Evolutionary conservation across 805 yeast species (phyloP).

Genomic region (Zygosaccharomyces lentus): DNA sequence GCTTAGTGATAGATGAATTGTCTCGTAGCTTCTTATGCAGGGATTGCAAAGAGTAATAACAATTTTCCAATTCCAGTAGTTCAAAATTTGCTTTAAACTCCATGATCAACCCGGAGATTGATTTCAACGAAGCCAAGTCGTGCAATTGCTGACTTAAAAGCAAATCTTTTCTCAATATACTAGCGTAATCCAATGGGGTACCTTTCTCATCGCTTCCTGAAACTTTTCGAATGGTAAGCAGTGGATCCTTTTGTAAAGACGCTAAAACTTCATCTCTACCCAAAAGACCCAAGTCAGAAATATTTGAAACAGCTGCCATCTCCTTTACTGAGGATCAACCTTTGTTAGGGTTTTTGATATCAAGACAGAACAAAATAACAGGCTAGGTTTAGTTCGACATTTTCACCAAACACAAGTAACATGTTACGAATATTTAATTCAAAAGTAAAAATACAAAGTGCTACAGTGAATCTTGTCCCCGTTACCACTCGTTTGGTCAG

Average conservation of each 20-base stretch:
- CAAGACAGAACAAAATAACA: not conserved
- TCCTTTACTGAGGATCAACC: not conserved
- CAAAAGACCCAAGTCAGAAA: not conserved
- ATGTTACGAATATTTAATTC: not conserved
- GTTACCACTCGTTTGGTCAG: slow-evolving; percentile 22
- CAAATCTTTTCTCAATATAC: slow-evolving; percentile 18
- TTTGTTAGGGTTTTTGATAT: no score
- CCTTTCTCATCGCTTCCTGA: not conserved
- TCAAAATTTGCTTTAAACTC: slow-evolving; percentile 32
- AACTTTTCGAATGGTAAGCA: not conserved
- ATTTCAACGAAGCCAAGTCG: slow-evolving; percentile 19
- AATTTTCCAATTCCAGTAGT: slow-evolving; percentile 30
- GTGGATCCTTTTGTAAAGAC: slow-evolving; percentile 8
- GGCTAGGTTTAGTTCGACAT: not conserved
- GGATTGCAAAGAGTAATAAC: slow-evolving; percentile 30
- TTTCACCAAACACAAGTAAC: not conserved
- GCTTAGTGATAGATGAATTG: slow-evolving; percentile 15
- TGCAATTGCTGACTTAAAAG: slow-evolving; percentile 20
- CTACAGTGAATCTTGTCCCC: not conserved
- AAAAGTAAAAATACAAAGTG: not conserved
- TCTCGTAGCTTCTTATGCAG: slow-evolving; percentile 24
- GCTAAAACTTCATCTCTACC: slow-evolving; percentile 2
- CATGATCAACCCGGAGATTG: slow-evolving; percentile 21
- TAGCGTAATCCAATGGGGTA: slow-evolving; percentile 1
- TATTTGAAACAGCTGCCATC: not conserved